A percentile compares a stretch with the other conserved stretches of the same genome.
phyloP scores from a whole-genome alignment of 2,329 filamentous ascomycete genomes.

The Zarea fungicola region DNA sequence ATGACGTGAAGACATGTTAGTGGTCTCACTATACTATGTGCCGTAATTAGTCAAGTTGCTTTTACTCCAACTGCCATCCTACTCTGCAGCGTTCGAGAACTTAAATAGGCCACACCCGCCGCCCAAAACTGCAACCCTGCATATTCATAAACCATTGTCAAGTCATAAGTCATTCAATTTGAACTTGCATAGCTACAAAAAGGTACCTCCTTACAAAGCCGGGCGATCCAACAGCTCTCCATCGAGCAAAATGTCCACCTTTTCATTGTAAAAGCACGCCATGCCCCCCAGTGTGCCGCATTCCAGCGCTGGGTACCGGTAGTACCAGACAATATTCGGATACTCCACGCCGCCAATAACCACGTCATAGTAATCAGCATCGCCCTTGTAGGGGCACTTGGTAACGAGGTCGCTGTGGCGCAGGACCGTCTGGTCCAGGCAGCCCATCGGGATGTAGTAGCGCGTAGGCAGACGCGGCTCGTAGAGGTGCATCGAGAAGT shows the following conservation, averaged over 20 bases:
- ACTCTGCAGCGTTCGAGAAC: too few species aligned
- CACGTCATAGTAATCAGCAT: conserved; percentile 57
- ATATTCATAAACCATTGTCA: too few species aligned
- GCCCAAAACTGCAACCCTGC: too few species aligned
- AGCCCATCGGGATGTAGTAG: conserved; percentile 53
- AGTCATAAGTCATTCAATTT: too few species aligned
- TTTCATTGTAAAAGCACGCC: conserved; percentile 64
- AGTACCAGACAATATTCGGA: conserved; percentile 58
- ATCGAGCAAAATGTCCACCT: conserved; percentile 57
- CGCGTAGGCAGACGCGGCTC: conserved; percentile 56
- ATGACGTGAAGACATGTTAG: too few species aligned
- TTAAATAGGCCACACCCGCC: too few species aligned
- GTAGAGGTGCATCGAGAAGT: conserved; percentile 47
- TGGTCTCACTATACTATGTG: too few species aligned
- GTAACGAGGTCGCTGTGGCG: conserved; percentile 47
- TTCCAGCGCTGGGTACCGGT: conserved; percentile 52
- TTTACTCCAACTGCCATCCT: too few species aligned
- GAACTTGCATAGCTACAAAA: too few species aligned
- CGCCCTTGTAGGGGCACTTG: conserved; percentile 62
- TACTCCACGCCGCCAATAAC: conserved; percentile 38
- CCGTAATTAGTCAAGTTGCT: too few species aligned
- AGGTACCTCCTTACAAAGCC: conserved; percentile 19
- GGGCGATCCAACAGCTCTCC: conserved; percentile 35
- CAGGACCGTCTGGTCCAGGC: conserved; percentile 41
- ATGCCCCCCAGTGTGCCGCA: conserved; percentile 49